phyloP scores from a whole-genome alignment of 2,329 filamentous ascomycete species.

The Neodidymelliopsis sp. region DNA sequence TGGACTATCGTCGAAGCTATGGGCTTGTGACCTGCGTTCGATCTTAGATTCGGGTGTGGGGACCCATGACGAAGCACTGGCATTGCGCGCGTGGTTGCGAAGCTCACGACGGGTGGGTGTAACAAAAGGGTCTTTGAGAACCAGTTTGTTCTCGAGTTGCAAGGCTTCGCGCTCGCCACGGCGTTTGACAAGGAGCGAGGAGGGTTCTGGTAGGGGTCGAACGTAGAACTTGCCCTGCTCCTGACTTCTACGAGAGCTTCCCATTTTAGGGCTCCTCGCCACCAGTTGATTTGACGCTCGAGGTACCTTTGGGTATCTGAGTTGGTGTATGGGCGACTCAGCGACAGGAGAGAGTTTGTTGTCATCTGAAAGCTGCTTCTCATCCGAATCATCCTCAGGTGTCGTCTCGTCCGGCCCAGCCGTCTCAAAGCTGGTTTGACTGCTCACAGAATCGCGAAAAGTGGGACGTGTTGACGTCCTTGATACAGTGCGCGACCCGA shows the following conservation, averaged over 20 bases:
- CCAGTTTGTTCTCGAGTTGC: slow-evolving; percentile 39
- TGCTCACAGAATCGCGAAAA: slow-evolving; percentile 43
- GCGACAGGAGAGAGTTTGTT: slow-evolving; percentile 52
- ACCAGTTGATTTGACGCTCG: slow-evolving; percentile 56
- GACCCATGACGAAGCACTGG: slow-evolving; percentile 24
- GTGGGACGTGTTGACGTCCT: slow-evolving; percentile 34
- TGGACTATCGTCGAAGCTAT: slow-evolving; percentile 28
- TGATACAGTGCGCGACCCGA: slow-evolving; percentile 28
- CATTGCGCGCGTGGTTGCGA: slow-evolving; percentile 32
- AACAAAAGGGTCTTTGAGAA: slow-evolving; percentile 37
- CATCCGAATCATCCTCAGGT: slow-evolving; percentile 54
- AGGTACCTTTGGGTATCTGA: slow-evolving; percentile 59
- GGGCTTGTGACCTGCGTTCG: slow-evolving; percentile 28
- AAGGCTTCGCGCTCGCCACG: slow-evolving; percentile 45
- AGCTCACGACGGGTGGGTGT: slow-evolving; percentile 33
- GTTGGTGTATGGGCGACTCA: slow-evolving; percentile 53
- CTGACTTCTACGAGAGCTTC: slow-evolving; percentile 5
- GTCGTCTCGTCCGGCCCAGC: slow-evolving; percentile 55
- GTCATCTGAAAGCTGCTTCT: slow-evolving; percentile 39
- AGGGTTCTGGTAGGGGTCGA: slow-evolving; percentile 13
- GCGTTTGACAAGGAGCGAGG: slow-evolving; percentile 49
- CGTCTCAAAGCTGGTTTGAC: slow-evolving; percentile 57
- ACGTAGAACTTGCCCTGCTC: slow-evolving; percentile 10
- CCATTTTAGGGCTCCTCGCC: slow-evolving; percentile 42
- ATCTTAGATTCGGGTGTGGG: slow-evolving; percentile 26